Evolutionary conservation across 331 rosid species (phyloP).

Genomic region (Quercus phellos): DNA sequence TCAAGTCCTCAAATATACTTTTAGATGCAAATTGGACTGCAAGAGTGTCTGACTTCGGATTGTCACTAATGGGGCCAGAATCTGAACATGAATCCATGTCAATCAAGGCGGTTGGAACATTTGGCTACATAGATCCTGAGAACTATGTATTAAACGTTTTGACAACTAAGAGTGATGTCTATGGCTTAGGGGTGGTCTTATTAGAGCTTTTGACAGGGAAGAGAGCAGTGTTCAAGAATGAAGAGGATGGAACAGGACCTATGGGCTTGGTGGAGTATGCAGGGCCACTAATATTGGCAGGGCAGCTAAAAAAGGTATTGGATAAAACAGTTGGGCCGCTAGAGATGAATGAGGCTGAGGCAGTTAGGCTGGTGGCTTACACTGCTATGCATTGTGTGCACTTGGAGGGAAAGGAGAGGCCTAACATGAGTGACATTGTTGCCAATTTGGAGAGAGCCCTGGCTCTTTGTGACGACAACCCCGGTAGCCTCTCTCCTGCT

Average conservation of each 20-base stretch:
- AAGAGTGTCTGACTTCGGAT: slow-evolving; percentile 73
- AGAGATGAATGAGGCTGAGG: slow-evolving; percentile 43
- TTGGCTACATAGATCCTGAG: slow-evolving; percentile 89
- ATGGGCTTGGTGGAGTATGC: slow-evolving; percentile 51
- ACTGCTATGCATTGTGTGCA: slow-evolving; percentile 69
- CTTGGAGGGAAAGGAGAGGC: slow-evolving; percentile 65
- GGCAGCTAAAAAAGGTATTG: slow-evolving; percentile 42
- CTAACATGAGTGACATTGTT: slow-evolving; percentile 56
- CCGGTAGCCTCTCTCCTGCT: slow-evolving; percentile 22
- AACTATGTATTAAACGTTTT: slow-evolving; percentile 56
- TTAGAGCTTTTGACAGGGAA: slow-evolving; percentile 82
- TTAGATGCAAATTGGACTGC: slow-evolving; percentile 62
- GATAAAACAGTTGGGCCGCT: slow-evolving; percentile 49
- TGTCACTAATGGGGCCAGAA: slow-evolving; percentile 44
- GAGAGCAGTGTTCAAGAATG: slow-evolving; percentile 48
- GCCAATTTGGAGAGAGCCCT: slow-evolving; percentile 65
- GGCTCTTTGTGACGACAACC: slow-evolving; percentile 37
- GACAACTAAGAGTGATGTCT: slow-evolving; percentile 69
- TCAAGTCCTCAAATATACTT: slow-evolving; percentile 78
- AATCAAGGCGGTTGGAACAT: slow-evolving; percentile 56
- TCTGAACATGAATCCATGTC: slow-evolving; percentile 29
- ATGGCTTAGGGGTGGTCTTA: slow-evolving; percentile 76
- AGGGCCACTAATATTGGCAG: slow-evolving; percentile 29
- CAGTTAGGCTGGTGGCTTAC: slow-evolving; percentile 56
- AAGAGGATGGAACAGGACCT: slow-evolving; percentile 26